Evolutionary conservation across 176 grass and related monocot species (phyloP).

Genomic region (Oryza glaberrima): DNA sequence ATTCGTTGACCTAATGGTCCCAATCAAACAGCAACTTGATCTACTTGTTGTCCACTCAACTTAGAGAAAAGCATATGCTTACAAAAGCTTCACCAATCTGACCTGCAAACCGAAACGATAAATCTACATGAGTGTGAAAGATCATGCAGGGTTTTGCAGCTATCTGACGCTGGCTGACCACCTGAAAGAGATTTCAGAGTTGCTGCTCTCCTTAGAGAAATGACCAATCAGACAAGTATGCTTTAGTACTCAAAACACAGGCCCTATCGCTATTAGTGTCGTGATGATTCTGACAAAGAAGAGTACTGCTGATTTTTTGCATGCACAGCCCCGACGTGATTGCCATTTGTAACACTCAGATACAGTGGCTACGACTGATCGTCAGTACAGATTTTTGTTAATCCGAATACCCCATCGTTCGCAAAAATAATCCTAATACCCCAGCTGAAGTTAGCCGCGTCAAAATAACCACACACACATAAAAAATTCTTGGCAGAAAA

Average conservation of each 20-base stretch:
- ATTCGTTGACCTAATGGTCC: background rate
- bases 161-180: background rate
- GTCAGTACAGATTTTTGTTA: background rate
- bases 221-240: background rate
- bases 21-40: background rate
- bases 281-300: background rate
- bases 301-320: background rate
- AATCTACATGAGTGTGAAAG: background rate
- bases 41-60: background rate
- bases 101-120: background rate
- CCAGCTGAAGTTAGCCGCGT: conserved; percentile 2
- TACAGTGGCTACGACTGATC: background rate
- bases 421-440: background rate
- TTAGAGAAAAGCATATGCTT: background rate
- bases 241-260: background rate
- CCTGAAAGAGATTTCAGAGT: background rate
- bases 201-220: background rate
- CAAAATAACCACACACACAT: background rate
- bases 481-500: background rate
- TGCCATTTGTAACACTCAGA: background rate
- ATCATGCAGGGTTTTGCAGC: background rate
- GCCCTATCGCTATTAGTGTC: background rate
- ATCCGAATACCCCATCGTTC: background rate
- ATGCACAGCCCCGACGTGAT: background rate
- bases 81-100: conserved; percentile 8